Evolutionary conservation across 352 stramenopile genomes (phyloP), one percentile per base, ranked within the genome.

Genomic region (Phytophthora lateralis): DNA sequence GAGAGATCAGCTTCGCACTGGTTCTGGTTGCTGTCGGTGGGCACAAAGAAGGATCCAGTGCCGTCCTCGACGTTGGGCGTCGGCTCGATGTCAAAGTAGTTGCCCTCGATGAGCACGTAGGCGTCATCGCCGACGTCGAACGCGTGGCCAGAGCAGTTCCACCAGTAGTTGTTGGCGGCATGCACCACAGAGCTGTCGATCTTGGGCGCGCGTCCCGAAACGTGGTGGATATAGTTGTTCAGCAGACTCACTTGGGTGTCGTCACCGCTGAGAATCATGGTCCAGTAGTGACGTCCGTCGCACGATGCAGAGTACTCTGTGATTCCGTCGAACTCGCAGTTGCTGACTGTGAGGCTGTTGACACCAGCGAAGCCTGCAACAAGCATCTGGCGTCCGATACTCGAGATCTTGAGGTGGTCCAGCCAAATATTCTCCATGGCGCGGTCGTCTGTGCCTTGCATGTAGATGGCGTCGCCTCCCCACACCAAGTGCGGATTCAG

Each of bases 401-500:
- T 57, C 4, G 64, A 76, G 32, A 83, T 54, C 38, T 82, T 82
- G 51, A 85, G 52, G 60, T 86, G 77, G 45, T 84, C 70, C 29
- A 84, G 64, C 74, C 74, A 86, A 42, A 82, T 46, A 14, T 71
- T 66, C 27, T 79, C 43, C 34, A 66, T 52, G 2, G 67, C 29
- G 6, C 20, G 32, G 17, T 60, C 59, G 17, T 55, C 56, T 24
- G 38, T 62, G 9, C 62, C 69, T 5, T 63, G 44, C 34, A 75
- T 63, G 11, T 47, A 55, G 18, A 75, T 63, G 14, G 67, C 67
- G 41, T 75, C 67, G 2, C 67, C 67, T 12, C 66, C 21, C 66
- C 66, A 75, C n/a, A 86, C 54, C 0, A 82, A 39, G 24, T 83
- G 70, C 32, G 78, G 75, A 55, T 88, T 88, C 15, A 88, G 46